These are phyloP conservation scores for Eimeria necatrix DNA, from an alignment of 169 alveolate genomes.

Conservation along the genomic window DNA sequence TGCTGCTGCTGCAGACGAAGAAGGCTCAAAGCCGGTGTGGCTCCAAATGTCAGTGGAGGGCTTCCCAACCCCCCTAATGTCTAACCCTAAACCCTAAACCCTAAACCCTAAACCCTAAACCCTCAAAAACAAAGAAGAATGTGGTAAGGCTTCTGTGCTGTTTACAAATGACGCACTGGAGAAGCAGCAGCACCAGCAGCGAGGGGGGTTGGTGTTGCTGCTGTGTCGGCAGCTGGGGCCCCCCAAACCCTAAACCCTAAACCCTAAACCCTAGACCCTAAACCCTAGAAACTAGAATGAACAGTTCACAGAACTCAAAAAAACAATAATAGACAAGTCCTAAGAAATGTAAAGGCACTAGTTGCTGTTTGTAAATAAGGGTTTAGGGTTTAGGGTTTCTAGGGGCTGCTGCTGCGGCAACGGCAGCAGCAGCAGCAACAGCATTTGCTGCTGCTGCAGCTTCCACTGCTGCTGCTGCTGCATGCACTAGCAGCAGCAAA, in stretches of 20 bases:
- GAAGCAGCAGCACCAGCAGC: neutral
- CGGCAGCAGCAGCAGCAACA: neutral
- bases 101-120: constrained; percentile 31
- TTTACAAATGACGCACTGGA: too few relatives aligned
- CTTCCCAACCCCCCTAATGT: too few relatives aligned
- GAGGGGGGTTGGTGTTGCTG: neutral
- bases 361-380: neutral
- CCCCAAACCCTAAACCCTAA: constrained; percentile 41
- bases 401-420: neutral
- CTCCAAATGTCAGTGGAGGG: too few relatives aligned
- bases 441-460: neutral
- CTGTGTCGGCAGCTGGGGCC: constrained; percentile 20
- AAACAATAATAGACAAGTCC: too few relatives aligned
- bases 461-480: too few relatives aligned
- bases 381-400: constrained; percentile 41
- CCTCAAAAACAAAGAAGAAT: neutral
- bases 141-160: too few relatives aligned
- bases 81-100: neutral
- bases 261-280: constrained; percentile 41
- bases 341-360: too few relatives aligned
- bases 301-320: too few relatives aligned
- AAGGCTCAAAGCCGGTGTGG: too few relatives aligned
- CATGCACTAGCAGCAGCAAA: constrained; percentile 26
- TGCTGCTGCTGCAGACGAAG: too few relatives aligned
- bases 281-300: constrained; percentile 4